A percentile compares a stretch with the other conserved stretches of the same genome.
Conservation (phyloP, 2,329 filamentous ascomycete species). For the Ophiostoma triangulosporum region DNA sequence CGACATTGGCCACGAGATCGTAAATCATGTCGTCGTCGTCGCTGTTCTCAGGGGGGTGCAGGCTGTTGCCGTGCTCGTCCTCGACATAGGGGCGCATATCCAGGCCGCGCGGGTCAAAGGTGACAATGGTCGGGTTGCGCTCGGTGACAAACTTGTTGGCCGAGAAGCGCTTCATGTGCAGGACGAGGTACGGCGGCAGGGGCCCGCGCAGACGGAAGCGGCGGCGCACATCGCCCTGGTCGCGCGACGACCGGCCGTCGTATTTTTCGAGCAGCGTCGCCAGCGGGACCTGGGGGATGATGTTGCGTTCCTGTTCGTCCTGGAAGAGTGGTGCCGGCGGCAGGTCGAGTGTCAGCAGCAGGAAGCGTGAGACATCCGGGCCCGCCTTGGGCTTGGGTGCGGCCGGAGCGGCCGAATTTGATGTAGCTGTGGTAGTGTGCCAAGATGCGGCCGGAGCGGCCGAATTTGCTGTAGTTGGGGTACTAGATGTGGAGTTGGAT, state of each 20-base stretch:
- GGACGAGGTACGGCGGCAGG: conserved; percentile 76
- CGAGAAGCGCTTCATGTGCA: conserved; percentile 95
- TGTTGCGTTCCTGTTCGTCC: conserved; percentile 85
- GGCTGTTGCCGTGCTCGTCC: conserved; percentile 43
- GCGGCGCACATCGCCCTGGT: conserved; percentile 76
- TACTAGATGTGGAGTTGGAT: no score
- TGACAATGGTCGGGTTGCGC: conserved; percentile 95
- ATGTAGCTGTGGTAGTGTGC: no score
- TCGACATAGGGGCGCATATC: conserved; percentile 88
- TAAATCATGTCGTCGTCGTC: conserved; percentile 93
- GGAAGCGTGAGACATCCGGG: conserved; percentile 58
- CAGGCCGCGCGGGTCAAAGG: conserved; percentile 70
- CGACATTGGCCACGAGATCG: conserved; percentile 91
- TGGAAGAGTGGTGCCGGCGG: conserved; percentile 90
- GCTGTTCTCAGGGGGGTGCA: conserved; percentile 43
- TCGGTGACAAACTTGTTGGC: conserved; percentile 94
- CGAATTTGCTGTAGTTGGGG: neutral
- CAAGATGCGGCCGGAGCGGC: conserved; percentile 26
- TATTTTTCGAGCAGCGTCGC: conserved; percentile 80
- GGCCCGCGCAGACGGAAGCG: conserved; percentile 84
- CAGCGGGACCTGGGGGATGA: conserved; percentile 85
- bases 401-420: neutral
- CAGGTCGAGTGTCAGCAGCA: conserved; percentile 86
- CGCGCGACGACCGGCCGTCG: conserved; percentile 75
- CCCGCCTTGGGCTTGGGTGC: conserved; percentile 50